A percentile compares a stretch with the other conserved stretches of the same genome.
Conservation (phyloP, 257 asterid genomes). For the Nyctanthes arbortristis region DNA sequence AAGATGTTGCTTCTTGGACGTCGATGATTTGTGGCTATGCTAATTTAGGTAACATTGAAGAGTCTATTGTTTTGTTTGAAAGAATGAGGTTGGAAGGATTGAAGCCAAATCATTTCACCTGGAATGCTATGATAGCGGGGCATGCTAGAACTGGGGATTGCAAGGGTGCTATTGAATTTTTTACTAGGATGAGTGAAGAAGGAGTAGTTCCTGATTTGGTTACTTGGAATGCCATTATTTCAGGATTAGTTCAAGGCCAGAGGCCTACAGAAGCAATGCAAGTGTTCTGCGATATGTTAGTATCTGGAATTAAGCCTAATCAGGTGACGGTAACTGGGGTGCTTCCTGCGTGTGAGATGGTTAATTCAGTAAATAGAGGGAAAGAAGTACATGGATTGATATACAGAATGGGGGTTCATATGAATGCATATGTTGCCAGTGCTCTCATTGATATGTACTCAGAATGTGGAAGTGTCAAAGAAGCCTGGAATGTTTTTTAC, state of each 20-base stretch:
- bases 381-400: slow-evolving; percentile 60
- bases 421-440: slow-evolving; percentile 55
- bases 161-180: slow-evolving; percentile 39
- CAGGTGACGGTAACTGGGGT: slow-evolving; percentile 57
- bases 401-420: slow-evolving; percentile 36
- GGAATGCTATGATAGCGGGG: slow-evolving; percentile 58
- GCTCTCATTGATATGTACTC: slow-evolving; percentile 69
- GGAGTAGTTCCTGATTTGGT: slow-evolving; percentile 54
- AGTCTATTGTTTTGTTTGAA: slow-evolving; percentile 45
- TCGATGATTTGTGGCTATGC: slow-evolving; percentile 55
- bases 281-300: slow-evolving; percentile 43
- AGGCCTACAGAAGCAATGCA: slow-evolving; percentile 42
- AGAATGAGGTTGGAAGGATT: slow-evolving; percentile 52
- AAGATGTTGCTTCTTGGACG: slow-evolving; percentile 72
- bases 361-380: slow-evolving; percentile 40
- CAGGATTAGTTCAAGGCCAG: slow-evolving; percentile 55
- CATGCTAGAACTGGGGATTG: slow-evolving; percentile 55
- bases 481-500: slow-evolving; percentile 43
- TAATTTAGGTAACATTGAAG: slow-evolving; percentile 40
- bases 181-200: slow-evolving; percentile 45
- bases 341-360: slow-evolving; percentile 52
- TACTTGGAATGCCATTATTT: slow-evolving; percentile 68
- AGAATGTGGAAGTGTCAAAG: slow-evolving; percentile 52
- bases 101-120: slow-evolving; percentile 54
- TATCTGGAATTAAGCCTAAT: slow-evolving; percentile 52